Base-by-base conservation (phyloP, 805 yeast genomes). In the Yarrowia divulgata region DNA sequence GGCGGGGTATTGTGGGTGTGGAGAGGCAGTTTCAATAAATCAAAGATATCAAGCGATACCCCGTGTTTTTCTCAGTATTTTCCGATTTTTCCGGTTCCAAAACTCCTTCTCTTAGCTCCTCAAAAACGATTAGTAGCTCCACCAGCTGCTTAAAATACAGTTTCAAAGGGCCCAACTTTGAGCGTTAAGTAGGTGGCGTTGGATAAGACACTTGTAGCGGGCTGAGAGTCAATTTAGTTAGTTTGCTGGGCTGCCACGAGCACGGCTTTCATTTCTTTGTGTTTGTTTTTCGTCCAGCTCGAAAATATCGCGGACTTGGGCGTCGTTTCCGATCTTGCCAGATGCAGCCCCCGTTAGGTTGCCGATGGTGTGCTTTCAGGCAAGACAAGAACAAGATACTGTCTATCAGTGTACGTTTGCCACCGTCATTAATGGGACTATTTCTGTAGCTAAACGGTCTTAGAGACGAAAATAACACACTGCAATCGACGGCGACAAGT, bases 331-430 rank as follows among this genome's bases (percentile, higher is more conserved):
- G 29, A 23, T 23, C 29, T 23, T 23, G 29, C 29, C 55, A 29
- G 37, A 49, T 49, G 55, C 55, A 49, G 54, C 54, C 29, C 8
- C 55, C 39, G 55, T 49, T 49, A 49, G 39, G 55, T 49, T 49
- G 39, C 54, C 54, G 54, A 49, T 49, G 54, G 19, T 32, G 35
- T 49, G 35, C 32, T 13, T 46, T 23, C 29, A 23, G 29, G 29
- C 29, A 23, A 23, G 29, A 23, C 6, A 49, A 16, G 8, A n/a
- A 40, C 13, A 13, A 7, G 40, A 39, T 39, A 39, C 18, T 34
- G 37, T 23, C 29, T 23, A 23, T 23, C 29, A 23, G 29, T 23
- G 29, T 23, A 23, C 29, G 34, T 39, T 42, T n/a, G 60, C 60
- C 60, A 54, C 60, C 42, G n/a, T 16, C n/a, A 18, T 16, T 6